Evolutionary conservation across 1,139 yeast species (phyloP), one percentile per base, ranked within the genome.

Genomic region (Lodderomyces jiufengensis): DNA sequence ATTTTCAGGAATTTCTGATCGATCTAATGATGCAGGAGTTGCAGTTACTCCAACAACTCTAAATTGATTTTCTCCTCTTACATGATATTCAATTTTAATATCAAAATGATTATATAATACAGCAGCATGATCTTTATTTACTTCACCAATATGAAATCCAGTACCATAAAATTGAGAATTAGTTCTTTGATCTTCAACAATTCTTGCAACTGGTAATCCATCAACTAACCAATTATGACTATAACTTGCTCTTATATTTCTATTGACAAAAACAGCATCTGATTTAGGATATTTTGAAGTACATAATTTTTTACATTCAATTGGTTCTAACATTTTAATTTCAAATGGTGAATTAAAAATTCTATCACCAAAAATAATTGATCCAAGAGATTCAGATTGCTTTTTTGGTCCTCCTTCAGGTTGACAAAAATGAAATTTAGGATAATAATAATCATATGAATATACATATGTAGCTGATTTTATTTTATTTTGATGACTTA

Each of bases 41-140:
- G 88, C 94, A 5, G 78, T 71, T 18, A 85, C 95, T 36, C 98
- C 98, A 28, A 92, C 98, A 32, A 92, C 94, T 57, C 98, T 80
- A 60, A 64, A 83, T 47, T 75, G 74, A 43, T 77, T 78, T 15
- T 73, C 74, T n/a, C 70, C 73, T 49, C 95, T 76, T 50, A 76
- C 64, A 59, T 92, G 97, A 59, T 87, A 92, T 55, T 90, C 96
- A 40, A 92, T 66, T 28, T 61, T 60, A 48, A 92, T 78, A 36
- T 81, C 84, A 59, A 76, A 87, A 60, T 92, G 97, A 57, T 92
- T 92, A 57, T 70, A 76, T 43, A 92, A 68, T 48, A 76, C 77
- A 14, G 83, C 77, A 27, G 41, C 45, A 40, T 69, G 66, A 9
- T 59, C 60, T 20, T 74, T 76, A 44, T 78, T 80, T 38, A 72